phyloP scores from a whole-genome alignment of 257 asterid species.

The Handroanthus guayacan region DNA sequence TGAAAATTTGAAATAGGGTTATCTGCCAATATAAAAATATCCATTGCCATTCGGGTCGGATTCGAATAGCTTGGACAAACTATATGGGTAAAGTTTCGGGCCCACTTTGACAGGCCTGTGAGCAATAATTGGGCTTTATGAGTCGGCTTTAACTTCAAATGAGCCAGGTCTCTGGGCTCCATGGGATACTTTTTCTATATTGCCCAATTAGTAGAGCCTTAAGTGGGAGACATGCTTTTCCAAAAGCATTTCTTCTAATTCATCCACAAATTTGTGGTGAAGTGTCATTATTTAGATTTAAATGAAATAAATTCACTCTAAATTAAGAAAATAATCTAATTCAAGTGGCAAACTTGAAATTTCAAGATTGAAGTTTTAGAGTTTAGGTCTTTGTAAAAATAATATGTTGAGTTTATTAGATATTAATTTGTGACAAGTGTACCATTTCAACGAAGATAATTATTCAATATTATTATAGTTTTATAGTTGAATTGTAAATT shows the following conservation, averaged over 20 bases:
- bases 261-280: not conserved
- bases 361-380: no score
- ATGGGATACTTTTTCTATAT: constrained; percentile 28
- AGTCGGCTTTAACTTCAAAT: constrained; percentile 39
- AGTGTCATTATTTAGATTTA: not conserved
- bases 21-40: no score
- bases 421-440: no score
- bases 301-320: not conserved
- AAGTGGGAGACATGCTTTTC: constrained; percentile 49
- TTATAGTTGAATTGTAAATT: no score
- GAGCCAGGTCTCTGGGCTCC: constrained; percentile 50
- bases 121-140: constrained; percentile 41
- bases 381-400: no score
- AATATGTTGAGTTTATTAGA: no score
- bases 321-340: not conserved
- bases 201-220: constrained; percentile 44
- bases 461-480: no score
- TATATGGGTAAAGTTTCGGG: constrained; percentile 26
- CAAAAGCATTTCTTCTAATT: constrained; percentile 40
- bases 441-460: no score
- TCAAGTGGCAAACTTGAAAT: not conserved
- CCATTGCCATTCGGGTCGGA: not conserved
- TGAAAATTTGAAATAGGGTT: not conserved
- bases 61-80: no score
- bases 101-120: constrained; percentile 24